Base-by-base conservation (phyloP, 306 rosid species). In the Comarum palustre region DNA sequence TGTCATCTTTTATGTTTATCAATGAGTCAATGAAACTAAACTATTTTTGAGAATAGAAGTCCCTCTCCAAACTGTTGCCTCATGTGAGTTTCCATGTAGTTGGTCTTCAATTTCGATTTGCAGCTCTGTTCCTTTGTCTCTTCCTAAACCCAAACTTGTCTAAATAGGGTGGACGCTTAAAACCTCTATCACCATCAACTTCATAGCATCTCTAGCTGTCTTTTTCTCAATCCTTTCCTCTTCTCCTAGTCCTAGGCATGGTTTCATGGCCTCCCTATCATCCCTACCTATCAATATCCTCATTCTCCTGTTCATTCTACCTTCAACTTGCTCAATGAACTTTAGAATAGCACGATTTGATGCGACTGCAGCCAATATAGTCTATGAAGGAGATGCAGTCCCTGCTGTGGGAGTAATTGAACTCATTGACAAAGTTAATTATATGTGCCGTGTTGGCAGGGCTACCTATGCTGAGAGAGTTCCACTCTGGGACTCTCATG, bases 371-470 rank as follows among this genome's bases (percentile, higher is more conserved):
- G 34, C 31, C 36, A 11, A 75, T 9, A 63, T 74, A 15, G 17
- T 51, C 12, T 68, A 68, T 20, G 68, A 67, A 12, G 79, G 79
- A 55, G 79, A 76, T 60, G 74, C 68, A 14, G 6, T 13, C 0
- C 68, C 69, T 43, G 20, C 48, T 2, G 60, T 42, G 22, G 79
- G 79, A 76, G 74, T 20, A 5, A 20, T 76, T 32, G 69, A 57
- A 5, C 22, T 68, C 60, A 20, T 54, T 22, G 59, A 76, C 60
- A 68, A 68, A 22, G 17, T 10, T 0, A 57, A 5, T 6, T 68
- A 67, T 46, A 15, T 17, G 0, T 68, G 59, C 58, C 57, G 79
- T 4, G 79, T 76, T 31, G 79, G 79, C 16, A 31, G 69, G 61
- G 69, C 69, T 1, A 66, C 66, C 22, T 66, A 52, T 20, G 55